Evolutionary conservation across 1,284 basidiomycete species (phyloP).

Genomic region (Cutaneotrichosporon sp.): DNA sequence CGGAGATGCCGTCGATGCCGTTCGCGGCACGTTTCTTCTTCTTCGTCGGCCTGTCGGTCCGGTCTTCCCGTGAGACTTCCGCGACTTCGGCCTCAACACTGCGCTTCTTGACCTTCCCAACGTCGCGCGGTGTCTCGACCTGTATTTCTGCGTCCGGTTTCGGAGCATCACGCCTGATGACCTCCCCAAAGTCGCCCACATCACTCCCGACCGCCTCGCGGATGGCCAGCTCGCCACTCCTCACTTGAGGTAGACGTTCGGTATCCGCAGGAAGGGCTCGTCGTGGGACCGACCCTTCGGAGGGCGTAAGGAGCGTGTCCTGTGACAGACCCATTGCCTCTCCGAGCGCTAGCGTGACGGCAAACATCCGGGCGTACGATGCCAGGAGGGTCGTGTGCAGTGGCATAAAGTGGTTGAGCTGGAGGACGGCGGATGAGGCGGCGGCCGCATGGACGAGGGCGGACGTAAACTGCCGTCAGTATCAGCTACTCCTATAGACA

Average conservation of each 20-base stretch:
- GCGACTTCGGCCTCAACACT: too few species aligned
- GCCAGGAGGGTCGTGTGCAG: conserved; percentile 32
- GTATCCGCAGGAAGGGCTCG: too few species aligned
- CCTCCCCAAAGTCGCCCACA: neutral
- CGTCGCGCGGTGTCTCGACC: too few species aligned
- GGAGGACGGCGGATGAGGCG: conserved; percentile 14
- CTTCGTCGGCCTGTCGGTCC: neutral
- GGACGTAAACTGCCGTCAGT: conserved; percentile 13
- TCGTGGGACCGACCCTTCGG: too few species aligned
- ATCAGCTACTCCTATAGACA: too few species aligned
- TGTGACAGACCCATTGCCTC: neutral
- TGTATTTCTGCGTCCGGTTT: too few species aligned
- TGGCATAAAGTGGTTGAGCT: conserved; percentile 36
- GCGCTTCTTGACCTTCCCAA: too few species aligned
- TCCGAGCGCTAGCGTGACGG: conserved; percentile 15
- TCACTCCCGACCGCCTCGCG: neutral
- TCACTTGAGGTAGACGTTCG: neutral
- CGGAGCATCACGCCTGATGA: too few species aligned
- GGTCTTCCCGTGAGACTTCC: too few species aligned
- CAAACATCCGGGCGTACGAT: conserved; percentile 32
- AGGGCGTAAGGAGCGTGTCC: neutral
- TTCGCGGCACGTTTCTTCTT: neutral
- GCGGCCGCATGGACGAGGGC: conserved; percentile 15
- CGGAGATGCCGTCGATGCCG: neutral
- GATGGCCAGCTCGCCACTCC: neutral